phyloP scores from a whole-genome alignment of 148 eudicot species.

The Tetragonia tetragonoides region DNA sequence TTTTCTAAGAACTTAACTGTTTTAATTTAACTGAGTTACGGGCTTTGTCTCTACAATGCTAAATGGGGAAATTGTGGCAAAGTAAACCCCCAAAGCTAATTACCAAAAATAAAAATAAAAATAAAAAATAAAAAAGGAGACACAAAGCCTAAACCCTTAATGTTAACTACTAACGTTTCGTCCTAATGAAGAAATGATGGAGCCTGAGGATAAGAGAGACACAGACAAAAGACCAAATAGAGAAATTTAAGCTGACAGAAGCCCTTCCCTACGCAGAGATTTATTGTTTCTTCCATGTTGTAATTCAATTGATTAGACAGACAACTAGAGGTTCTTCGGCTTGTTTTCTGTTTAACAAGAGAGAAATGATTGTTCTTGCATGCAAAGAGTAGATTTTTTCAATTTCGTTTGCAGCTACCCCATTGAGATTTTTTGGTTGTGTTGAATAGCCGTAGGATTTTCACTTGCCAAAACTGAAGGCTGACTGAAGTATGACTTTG shows the following conservation, averaged over 20 bases:
- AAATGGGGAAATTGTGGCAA: neutral
- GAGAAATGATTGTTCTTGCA: constrained; percentile 2
- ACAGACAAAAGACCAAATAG: neutral
- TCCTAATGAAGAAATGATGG: neutral
- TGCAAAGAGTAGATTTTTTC: constrained; percentile 6
- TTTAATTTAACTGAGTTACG: neutral
- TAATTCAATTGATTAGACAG: neutral
- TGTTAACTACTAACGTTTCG: neutral
- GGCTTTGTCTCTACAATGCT: neutral
- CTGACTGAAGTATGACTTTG: constrained; percentile 41
- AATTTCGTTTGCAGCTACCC: constrained; percentile 1
- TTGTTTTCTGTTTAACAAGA: neutral
- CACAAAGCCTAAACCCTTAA: neutral
- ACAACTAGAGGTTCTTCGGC: neutral
- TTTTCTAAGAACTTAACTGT: neutral
- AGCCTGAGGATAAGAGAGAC: neutral
- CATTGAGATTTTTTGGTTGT: constrained; percentile 24
- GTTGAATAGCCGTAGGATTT: constrained; percentile 27
- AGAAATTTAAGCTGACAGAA: neutral
- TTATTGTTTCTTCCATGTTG: neutral
- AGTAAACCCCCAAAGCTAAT: too few species aligned
- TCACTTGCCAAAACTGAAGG: constrained; percentile 26
- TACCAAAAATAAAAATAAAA: too few species aligned
- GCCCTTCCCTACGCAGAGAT: neutral
- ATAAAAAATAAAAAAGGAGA: too few species aligned